Evolutionary conservation across 2,329 filamentous ascomycete species (phyloP).

Genomic region (Aspergillus latus): DNA sequence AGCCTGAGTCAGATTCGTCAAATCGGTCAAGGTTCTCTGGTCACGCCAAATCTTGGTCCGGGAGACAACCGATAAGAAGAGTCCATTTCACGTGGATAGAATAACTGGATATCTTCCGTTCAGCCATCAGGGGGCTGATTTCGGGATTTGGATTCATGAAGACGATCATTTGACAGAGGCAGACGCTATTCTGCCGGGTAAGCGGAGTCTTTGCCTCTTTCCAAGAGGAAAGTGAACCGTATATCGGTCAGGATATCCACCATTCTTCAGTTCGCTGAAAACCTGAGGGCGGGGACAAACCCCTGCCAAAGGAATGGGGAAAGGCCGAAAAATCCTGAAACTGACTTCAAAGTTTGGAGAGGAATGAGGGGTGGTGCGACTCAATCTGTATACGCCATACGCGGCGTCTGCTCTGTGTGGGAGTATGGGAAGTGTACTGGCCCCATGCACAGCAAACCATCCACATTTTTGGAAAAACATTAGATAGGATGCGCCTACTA

Average conservation of each 20-base stretch:
- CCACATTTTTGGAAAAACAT: neutral
- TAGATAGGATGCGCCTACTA: neutral
- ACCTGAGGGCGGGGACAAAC: neutral
- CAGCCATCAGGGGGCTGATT: neutral
- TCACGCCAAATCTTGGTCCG: conserved; percentile 23
- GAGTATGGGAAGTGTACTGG: neutral
- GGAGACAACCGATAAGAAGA: conserved; percentile 18
- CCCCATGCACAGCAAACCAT: neutral
- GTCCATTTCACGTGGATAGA: conserved; percentile 17
- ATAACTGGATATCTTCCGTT: conserved; percentile 3
- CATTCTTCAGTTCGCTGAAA: neutral
- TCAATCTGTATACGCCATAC: neutral
- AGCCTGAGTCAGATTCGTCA: conserved; percentile 16
- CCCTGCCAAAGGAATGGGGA: neutral
- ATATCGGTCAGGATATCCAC: neutral
- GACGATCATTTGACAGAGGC: neutral
- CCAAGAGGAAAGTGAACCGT: neutral
- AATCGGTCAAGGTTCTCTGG: conserved; percentile 18
- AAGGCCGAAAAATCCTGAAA: neutral
- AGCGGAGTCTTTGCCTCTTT: neutral
- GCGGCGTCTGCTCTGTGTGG: no score
- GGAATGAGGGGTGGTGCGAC: neutral
- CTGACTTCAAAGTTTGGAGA: neutral
- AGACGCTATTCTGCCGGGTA: neutral
- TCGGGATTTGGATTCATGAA: no score